These are phyloP conservation scores for Platismatia glauca DNA, from an alignment of 495 filamentous ascomycete species.

Conservation along the genomic window DNA sequence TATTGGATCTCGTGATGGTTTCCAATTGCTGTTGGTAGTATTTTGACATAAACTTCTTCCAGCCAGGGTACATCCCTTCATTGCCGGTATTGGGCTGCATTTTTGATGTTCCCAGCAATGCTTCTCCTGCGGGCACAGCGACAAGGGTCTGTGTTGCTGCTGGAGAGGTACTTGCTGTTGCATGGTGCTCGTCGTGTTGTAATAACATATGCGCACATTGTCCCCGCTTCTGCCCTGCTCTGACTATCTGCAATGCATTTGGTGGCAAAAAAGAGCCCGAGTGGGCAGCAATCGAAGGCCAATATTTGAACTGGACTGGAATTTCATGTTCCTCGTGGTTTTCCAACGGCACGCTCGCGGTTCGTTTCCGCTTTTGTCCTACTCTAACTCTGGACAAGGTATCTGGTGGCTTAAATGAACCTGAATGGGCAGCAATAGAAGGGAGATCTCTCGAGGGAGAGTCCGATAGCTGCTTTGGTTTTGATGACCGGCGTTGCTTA, in stretches of 20 bases:
- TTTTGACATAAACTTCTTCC: constrained; percentile 4
- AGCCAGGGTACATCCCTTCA: not conserved
- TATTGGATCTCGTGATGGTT: constrained; percentile 6
- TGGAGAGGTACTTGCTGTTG: not conserved
- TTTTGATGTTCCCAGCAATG: not conserved
- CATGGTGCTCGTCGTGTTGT: not conserved
- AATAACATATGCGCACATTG: not conserved
- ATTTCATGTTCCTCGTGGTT: not conserved
- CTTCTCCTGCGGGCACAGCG: not conserved
- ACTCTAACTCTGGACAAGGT: not conserved
- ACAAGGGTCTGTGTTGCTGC: not conserved
- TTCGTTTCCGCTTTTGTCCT: not conserved
- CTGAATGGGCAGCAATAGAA: constrained; percentile 10
- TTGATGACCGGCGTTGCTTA: constrained; percentile 3
- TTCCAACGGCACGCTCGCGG: not conserved
- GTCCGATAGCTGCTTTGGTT: not conserved
- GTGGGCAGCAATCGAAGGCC: constrained; percentile 14
- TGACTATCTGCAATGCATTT: not conserved
- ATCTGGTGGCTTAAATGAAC: not conserved
- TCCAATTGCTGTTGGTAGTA: constrained; percentile 17
- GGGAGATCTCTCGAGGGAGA: not conserved
- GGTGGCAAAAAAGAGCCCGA: constrained; percentile 1
- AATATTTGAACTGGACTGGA: not conserved
- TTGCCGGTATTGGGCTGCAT: not conserved
- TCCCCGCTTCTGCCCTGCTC: not conserved